Base-by-base conservation (phyloP, 768 basidiomycete species). In the Chiua virens region DNA sequence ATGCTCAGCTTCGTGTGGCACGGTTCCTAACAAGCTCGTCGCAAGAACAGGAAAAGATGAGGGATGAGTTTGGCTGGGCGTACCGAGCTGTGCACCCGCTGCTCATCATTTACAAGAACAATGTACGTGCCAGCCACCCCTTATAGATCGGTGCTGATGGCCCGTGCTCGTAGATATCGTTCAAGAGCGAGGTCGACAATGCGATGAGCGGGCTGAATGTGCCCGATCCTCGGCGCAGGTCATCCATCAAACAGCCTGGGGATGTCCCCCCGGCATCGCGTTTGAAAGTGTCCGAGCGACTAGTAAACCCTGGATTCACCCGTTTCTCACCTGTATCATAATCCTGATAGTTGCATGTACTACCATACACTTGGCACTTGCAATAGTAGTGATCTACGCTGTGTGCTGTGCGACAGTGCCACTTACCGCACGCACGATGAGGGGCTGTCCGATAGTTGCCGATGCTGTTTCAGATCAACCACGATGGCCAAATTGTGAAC, bases 21-120 rank as follows among this genome's bases (percentile, higher is more conserved):
- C 68, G 70, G 42, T 83, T 81, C 57, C 65, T 85, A 27, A 41
- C 50, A 21, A 32, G 52, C 6, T 48, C 64, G 28, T 43, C 47
- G 9, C 22, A 43, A 7, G 69, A 65, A 30, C 71, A 75, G 53
- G 82, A 85, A 47, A 75, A 54, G 58, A 77, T 80, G 72, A 58
- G 76, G 61, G 57, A 54, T 25, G 72, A 80, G 46, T 83, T 71
- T 60, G 66, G 70, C 1, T 86, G 83, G 84, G 72, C 74, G 0
- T 80, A 70, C 67, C 70, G 75, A 36, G 76, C 78, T 47, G 76
- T 78, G 18, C 57, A 69, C 14, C 73, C 79, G 3, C 68, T 85
- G 38, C 54, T 68, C 34, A 62, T 71, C 0, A 64, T 65, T 5
- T 81, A 73, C 57, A 60, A 69, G 32, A 59, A 61, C 27, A 73